Evolutionary conservation across 2,329 filamentous ascomycete genomes (phyloP).

Genomic region (Clonostachys rosea): DNA sequence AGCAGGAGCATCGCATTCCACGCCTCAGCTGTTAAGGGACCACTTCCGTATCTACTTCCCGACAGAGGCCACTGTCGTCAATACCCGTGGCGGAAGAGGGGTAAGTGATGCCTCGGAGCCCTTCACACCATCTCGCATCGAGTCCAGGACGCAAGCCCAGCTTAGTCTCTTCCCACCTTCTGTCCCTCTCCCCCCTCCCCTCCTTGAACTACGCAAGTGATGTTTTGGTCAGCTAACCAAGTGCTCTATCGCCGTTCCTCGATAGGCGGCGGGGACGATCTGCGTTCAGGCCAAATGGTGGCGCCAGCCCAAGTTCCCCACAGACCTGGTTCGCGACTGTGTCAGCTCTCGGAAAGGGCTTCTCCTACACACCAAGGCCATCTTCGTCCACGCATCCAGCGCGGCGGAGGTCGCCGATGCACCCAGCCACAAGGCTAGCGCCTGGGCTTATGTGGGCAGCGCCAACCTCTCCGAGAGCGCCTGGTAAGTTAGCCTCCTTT

Average conservation of each 20-base stretch:
- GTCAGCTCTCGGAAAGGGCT: slow-evolving; percentile 65
- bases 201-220: no score
- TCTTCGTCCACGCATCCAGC: slow-evolving; percentile 36
- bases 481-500: slow-evolving; percentile 56
- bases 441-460: slow-evolving; percentile 83
- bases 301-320: slow-evolving; percentile 65
- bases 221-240: no score
- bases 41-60: slow-evolving; percentile 78
- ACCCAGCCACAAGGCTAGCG: slow-evolving; percentile 22
- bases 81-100: slow-evolving; percentile 57
- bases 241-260: no score
- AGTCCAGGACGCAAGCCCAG: no score
- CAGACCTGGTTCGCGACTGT: slow-evolving; percentile 68
- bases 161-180: no score
- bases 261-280: slow-evolving; percentile 72
- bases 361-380: slow-evolving; percentile 84
- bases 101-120: slow-evolving; percentile 29
- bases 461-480: slow-evolving; percentile 91
- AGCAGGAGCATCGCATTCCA: slow-evolving; percentile 6
- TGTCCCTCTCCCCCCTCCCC: no score
- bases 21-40: slow-evolving; percentile 24
- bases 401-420: slow-evolving; percentile 1
- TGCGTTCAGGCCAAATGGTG: slow-evolving; percentile 74
- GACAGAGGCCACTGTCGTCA: slow-evolving; percentile 61
- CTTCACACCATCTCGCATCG: no score